Base-by-base conservation (phyloP, 2,329 filamentous ascomycete genomes). In the Triangularia setosa region DNA sequence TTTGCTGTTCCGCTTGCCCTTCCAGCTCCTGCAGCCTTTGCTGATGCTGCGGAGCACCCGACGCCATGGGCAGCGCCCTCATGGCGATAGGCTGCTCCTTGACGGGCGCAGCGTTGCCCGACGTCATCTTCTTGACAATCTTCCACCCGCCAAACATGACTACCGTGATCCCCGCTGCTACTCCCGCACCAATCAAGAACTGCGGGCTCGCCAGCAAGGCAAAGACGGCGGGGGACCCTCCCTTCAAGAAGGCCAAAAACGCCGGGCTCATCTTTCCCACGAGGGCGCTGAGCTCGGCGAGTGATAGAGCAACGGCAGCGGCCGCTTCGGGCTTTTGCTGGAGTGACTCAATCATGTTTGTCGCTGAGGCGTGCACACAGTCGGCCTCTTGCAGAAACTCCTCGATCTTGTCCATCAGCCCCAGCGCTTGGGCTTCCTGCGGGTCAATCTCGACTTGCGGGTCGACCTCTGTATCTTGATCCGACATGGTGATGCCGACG, bases 131-230 rank as follows among this genome's bases (percentile, higher is more conserved):
- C 82, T 97, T 96, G 78, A 99, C 88, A 75, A 99, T 97, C 79
- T 97, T 98, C 85, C 92, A 98, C 4, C 95, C 94, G 61, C 95
- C 95, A 65, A 99, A 92, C 75, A 95, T 93, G 72, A 99, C 92
- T 8, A 98, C 88, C 0, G 95, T 98, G n/a, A 97, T 89, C 14
- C 95, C 95, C 0, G 97, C 88, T 0, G 91, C 92, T 14, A 97
- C 87, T 53, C 93, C 91, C 0, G 91, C 92, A 3, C 93, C 93
- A 71, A 99, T 97, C 68, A 97, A 85, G 74, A 99, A 99, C 73
- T 99, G 92, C 0, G 95, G 95, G 63, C 90, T 93, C 0, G 92
- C 88, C 3, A 99, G 85, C 23, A 99, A 84, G 0, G 90, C 91
- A 71, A 97, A 94, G 21, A 97, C 88, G 7, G 91, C 90, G 0